A percentile compares a stretch with the other conserved stretches of the same genome.
Evolutionary conservation across 106 monocot genomes (phyloP).

Genomic region (Dendrobium catenatum): DNA sequence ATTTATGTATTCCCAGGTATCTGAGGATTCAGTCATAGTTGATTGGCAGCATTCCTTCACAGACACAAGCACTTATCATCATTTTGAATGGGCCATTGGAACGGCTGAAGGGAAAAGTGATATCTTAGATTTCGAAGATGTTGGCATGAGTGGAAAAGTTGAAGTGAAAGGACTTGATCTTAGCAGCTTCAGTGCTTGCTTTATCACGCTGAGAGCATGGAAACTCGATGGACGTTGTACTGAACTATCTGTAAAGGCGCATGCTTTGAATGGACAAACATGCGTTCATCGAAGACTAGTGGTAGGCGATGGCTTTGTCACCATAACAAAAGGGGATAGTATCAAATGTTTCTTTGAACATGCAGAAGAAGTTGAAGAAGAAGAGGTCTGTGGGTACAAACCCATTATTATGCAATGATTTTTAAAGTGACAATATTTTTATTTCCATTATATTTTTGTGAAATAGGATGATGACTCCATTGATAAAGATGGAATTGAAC

Average conservation of each 20-base stretch:
- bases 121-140: slow-evolving; percentile 81
- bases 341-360: slow-evolving; percentile 89
- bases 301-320: slow-evolving; percentile 84
- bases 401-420: not conserved
- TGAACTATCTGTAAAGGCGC: slow-evolving; percentile 82
- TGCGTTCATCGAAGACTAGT: slow-evolving; percentile 87
- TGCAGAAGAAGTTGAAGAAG: slow-evolving; percentile 99
- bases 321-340: slow-evolving; percentile 81
- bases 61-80: slow-evolving; percentile 69
- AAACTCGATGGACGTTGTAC: slow-evolving; percentile 66
- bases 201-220: slow-evolving; percentile 79
- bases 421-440: not conserved
- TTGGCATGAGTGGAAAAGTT: slow-evolving; percentile 65
- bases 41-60: slow-evolving; percentile 83
- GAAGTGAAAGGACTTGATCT: slow-evolving; percentile 74
- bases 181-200: slow-evolving; percentile 49
- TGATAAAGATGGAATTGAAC: slow-evolving; percentile 88
- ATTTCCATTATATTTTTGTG: not conserved
- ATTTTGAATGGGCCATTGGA: slow-evolving; percentile 95
- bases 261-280: slow-evolving; percentile 86
- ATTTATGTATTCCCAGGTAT: slow-evolving; percentile 50
- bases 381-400: slow-evolving; percentile 59
- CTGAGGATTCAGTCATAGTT: slow-evolving; percentile 65
- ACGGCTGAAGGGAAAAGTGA: slow-evolving; percentile 88
- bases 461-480: slow-evolving; percentile 81